Percentiles rank a stretch among this genome's conserved stretches.
Conservation (phyloP, 2,329 filamentous ascomycete genomes). For the Penicillium carneum region DNA sequence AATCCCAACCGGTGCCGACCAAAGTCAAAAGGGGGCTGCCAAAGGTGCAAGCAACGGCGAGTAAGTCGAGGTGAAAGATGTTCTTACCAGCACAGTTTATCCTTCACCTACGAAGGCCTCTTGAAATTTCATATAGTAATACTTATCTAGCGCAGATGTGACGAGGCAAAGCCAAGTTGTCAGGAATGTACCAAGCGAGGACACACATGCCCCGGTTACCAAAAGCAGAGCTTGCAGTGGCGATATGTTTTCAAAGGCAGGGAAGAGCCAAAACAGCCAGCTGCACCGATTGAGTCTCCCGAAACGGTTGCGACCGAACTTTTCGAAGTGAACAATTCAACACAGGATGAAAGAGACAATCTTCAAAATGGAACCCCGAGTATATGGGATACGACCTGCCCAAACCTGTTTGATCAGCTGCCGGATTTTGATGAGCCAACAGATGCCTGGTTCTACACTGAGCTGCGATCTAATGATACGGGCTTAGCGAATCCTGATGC, state of each 20-base stretch:
- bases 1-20: slow-evolving; percentile 36
- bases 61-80: slow-evolving; percentile 33
- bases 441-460: slow-evolving; percentile 13
- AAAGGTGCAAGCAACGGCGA: slow-evolving; percentile 36
- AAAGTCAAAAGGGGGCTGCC: slow-evolving; percentile 35
- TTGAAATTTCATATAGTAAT: background rate
- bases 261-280: background rate
- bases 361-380: slow-evolving; percentile 17
- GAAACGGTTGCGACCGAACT: background rate
- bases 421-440: slow-evolving; percentile 25
- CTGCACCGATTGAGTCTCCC: slow-evolving; percentile 1
- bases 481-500: slow-evolving; percentile 5
- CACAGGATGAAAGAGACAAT: slow-evolving; percentile 6
- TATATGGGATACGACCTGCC: slow-evolving; percentile 23
- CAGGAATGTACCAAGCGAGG: slow-evolving; percentile 32
- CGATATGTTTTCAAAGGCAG: slow-evolving; percentile 32
- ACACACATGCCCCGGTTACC: slow-evolving; percentile 32
- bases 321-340: background rate
- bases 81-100: slow-evolving; percentile 5
- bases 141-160: slow-evolving; percentile 32
- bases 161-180: slow-evolving; percentile 36
- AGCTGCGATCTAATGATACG: slow-evolving; percentile 5
- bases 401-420: slow-evolving; percentile 29
- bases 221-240: slow-evolving; percentile 34
- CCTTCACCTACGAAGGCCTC: slow-evolving; percentile 3